Base-by-base conservation (phyloP, 2,329 filamentous ascomycete species). In the Penicillium sp. region DNA sequence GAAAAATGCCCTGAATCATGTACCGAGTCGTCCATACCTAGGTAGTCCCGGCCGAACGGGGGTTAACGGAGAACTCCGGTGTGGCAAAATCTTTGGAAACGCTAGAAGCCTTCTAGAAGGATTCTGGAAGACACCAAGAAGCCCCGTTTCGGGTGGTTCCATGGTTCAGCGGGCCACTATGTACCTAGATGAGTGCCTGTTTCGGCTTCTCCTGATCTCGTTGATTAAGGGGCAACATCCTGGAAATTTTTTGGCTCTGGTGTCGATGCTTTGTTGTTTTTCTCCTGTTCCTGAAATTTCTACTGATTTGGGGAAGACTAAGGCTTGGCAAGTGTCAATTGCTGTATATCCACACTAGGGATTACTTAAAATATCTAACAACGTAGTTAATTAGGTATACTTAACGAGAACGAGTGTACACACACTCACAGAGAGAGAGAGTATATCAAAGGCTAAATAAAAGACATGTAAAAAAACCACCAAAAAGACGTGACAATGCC, bases 41-140 rank as follows among this genome's bases (percentile, higher is more conserved):
- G n/a, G n/a, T n/a, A 38, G n/a, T 38, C 13, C 21, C 47, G 53
- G 15, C 10, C 10, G 19, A 27, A 39, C 31, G 13, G 17, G 31
- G 49, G 7, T 7, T 29, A 9, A 54, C 55, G 56, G 47, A 31
- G 31, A 59, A 54, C 35, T 58, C 55, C 50, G 56, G 53, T 44
- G 52, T 60, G 59, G 59, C 63, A 41, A 58, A 53, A 39, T 15
- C 8, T 13, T 25, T 31, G 4, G 25, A 35, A 35, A 36, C 64
- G 57, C 70, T 68, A 72, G 70, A 73, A 71, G 45, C 44, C 53
- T 70, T 73, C 68, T 54, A 66, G 71, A 73, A 73, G 43, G 31
- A 49, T 68, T 70, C 62, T 64, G 44, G 70, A 73, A 73, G 41
- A 55, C 66, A 52, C 67, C 64, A 59, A 70, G 63, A 68, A 67